These are phyloP conservation scores for Trichosporon faecale DNA, from an alignment of 1,284 basidiomycete species.

Conservation along the genomic window DNA sequence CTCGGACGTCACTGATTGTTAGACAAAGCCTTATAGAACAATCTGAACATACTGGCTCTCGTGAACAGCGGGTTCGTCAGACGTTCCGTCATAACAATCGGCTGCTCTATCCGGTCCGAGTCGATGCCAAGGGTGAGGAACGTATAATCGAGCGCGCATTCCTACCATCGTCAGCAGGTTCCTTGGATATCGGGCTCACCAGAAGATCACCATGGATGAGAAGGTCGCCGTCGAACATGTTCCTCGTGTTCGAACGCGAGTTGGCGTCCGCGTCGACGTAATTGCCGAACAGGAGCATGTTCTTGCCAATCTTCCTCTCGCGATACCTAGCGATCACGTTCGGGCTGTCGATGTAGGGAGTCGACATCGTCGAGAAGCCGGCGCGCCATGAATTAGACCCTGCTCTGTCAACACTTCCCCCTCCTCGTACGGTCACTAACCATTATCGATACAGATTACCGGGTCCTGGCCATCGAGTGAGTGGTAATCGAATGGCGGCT, in stretches of 20 bases:
- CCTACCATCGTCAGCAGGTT: conserved; percentile 56
- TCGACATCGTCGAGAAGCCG: conserved; percentile 65
- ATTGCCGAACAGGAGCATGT: conserved; percentile 76
- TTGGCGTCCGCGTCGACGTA: conserved; percentile 78
- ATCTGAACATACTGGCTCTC: conserved; percentile 63
- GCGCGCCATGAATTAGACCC: conserved; percentile 79
- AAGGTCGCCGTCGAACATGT: conserved; percentile 86
- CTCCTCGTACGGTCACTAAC: conserved; percentile 36
- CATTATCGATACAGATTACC: conserved; percentile 85
- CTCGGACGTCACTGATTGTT: conserved; percentile 76
- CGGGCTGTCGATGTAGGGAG: conserved; percentile 58
- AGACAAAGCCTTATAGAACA: background rate
- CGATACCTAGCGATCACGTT: conserved; percentile 82
- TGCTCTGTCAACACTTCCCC: conserved; percentile 23
- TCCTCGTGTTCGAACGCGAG: conserved; percentile 69
- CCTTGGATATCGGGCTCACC: conserved; percentile 58
- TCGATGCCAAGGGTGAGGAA: conserved; percentile 84
- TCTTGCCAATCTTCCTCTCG: conserved; percentile 76
- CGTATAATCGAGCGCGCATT: conserved; percentile 88
- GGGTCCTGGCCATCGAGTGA: conserved; percentile 35
- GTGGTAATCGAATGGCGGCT: conserved; percentile 37
- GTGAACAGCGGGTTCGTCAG: conserved; percentile 87
- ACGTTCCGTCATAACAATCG: conserved; percentile 90
- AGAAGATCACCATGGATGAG: conserved; percentile 83
- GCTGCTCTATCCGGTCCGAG: conserved; percentile 74